These are phyloP conservation scores for Lachnellula subtilissima DNA, from an alignment of 2,329 filamentous ascomycete genomes.

Conservation along the genomic window DNA sequence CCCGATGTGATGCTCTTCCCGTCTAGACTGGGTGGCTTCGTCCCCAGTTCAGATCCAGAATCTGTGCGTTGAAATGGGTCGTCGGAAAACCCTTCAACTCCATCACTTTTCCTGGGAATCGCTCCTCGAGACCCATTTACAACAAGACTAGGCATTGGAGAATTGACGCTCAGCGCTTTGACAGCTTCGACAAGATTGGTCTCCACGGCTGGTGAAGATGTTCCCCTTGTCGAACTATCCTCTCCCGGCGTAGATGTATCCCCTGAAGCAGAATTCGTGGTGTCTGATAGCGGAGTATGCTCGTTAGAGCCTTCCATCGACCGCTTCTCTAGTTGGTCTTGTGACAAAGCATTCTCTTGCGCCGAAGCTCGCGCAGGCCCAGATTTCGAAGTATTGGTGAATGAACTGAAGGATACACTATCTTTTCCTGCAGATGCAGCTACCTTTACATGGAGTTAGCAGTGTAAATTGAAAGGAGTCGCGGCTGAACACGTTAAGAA, in stretches of 20 bases:
- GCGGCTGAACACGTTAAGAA: not conserved
- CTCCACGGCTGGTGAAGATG: constrained; percentile 13
- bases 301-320: constrained; percentile 6
- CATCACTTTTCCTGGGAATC: constrained; percentile 20
- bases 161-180: constrained; percentile 28
- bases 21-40: constrained; percentile 85
- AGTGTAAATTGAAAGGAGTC: constrained; percentile 8
- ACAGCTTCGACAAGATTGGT: constrained; percentile 29
- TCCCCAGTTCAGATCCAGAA: constrained; percentile 60
- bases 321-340: constrained; percentile 6
- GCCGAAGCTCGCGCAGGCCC: constrained; percentile 27
- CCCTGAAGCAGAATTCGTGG: not conserved
- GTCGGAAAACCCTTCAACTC: constrained; percentile 26
- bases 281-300: constrained; percentile 4
- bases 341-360: constrained; percentile 23
- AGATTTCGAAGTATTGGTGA: constrained; percentile 27
- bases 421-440: constrained; percentile 44
- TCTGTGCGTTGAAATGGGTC: constrained; percentile 44
- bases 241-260: constrained; percentile 34
- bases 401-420: constrained; percentile 30
- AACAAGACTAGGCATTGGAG: constrained; percentile 30
- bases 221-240: constrained; percentile 5
- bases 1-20: constrained; percentile 92
- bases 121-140: constrained; percentile 32
- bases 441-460: constrained; percentile 35